phyloP scores from a whole-genome alignment of 495 filamentous ascomycete genomes.

The Talaromyces liani region DNA sequence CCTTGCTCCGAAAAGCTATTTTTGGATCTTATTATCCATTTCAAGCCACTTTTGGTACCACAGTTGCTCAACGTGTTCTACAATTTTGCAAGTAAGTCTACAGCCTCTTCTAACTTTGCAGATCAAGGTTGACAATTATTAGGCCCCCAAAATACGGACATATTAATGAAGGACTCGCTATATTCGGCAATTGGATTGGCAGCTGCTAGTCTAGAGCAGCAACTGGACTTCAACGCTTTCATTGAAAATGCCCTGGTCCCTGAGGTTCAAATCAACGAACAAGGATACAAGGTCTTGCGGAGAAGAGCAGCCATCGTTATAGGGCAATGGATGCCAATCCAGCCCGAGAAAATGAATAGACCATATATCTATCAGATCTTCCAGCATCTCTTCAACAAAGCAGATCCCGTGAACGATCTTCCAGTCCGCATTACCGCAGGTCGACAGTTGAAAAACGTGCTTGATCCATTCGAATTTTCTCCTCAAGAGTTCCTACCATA shows the following conservation, averaged over 20 bases:
- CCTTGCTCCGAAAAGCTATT: constrained; percentile 92
- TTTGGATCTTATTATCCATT: constrained; percentile 81
- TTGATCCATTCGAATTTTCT: constrained; percentile 79
- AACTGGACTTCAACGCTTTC: constrained; percentile 76
- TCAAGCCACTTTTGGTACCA: constrained; percentile 66
- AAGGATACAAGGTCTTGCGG: constrained; percentile 78
- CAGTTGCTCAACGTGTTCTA: constrained; percentile 75
- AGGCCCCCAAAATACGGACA: constrained; percentile 54
- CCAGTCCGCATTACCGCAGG: constrained; percentile 90
- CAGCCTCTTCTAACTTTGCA: neutral
- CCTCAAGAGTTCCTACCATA: constrained; percentile 64
- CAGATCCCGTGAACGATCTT: constrained; percentile 75
- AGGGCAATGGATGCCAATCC: constrained; percentile 81
- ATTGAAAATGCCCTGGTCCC: constrained; percentile 63
- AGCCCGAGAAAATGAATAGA: constrained; percentile 52
- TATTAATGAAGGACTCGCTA: constrained; percentile 83
- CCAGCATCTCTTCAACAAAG: constrained; percentile 71
- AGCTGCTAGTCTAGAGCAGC: constrained; percentile 60
- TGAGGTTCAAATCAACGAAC: constrained; percentile 69
- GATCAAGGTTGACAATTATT: constrained; percentile 10
- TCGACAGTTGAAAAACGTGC: constrained; percentile 66
- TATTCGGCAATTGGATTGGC: constrained; percentile 89
- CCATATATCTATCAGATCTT: constrained; percentile 83
- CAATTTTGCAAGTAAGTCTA: constrained; percentile 53
- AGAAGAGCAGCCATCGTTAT: constrained; percentile 81